Percentiles rank a stretch among this genome's conserved stretches.
These are phyloP conservation scores for Lophium mytilinum DNA, from an alignment of 495 filamentous ascomycete genomes.

Conservation along the genomic window DNA sequence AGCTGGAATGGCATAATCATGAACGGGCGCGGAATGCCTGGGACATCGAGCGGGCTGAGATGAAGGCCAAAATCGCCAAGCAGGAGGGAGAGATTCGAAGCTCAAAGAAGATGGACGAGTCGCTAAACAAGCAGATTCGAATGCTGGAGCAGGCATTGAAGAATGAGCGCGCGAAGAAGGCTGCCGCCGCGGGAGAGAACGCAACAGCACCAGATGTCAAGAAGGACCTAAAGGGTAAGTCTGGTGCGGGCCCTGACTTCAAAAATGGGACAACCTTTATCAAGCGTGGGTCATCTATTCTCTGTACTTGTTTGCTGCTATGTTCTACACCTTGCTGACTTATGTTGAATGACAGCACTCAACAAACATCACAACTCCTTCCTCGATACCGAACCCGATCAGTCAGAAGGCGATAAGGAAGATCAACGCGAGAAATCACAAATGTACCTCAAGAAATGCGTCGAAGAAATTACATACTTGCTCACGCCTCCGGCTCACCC, in stretches of 20 bases:
- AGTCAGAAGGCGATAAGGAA: constrained; percentile 33
- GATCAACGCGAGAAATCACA: constrained; percentile 35
- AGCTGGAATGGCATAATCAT: constrained; percentile 98
- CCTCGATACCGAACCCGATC: constrained; percentile 30
- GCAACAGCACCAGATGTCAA: constrained; percentile 14
- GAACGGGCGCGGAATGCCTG: constrained; percentile 97
- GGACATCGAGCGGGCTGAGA: constrained; percentile 98
- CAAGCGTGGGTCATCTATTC: constrained; percentile 22
- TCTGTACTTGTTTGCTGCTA: background rate
- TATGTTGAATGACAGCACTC: constrained; percentile 9
- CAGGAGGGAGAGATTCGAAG: constrained; percentile 83
- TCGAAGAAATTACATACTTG: constrained; percentile 41
- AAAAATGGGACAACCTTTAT: constrained; percentile 16
- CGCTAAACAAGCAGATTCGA: constrained; percentile 76
- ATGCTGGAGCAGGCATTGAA: constrained; percentile 87
- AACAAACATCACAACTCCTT: constrained; percentile 37
- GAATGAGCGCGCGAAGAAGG: constrained; percentile 49
- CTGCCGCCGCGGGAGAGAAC: constrained; percentile 30
- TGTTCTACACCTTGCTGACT: constrained; percentile 11
- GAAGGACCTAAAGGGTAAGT: constrained; percentile 22
- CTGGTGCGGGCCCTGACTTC: constrained; percentile 4
- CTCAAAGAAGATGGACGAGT: constrained; percentile 77
- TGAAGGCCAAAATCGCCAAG: constrained; percentile 96
- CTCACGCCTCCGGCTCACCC: constrained; percentile 39
- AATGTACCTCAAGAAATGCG: constrained; percentile 36